Evolutionary conservation across 805 yeast species (phyloP).

Genomic region (Schwanniomyces sp.): DNA sequence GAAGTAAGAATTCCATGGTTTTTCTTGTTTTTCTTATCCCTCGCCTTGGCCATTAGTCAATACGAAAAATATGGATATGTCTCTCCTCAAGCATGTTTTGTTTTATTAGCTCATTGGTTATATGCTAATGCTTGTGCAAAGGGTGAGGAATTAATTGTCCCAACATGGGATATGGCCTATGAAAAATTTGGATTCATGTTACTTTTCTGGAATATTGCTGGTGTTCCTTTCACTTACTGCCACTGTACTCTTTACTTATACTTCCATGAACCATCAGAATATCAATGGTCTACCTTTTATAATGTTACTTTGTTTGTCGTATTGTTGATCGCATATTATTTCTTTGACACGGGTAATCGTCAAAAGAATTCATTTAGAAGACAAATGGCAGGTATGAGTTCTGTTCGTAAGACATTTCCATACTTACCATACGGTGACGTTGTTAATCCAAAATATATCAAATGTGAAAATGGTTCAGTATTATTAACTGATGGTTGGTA

Average conservation of each 20-base stretch:
- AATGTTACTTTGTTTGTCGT: slow-evolving; percentile 54
- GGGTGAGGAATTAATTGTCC: slow-evolving; percentile 96
- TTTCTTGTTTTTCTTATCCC: slow-evolving; percentile 73
- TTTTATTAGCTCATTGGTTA: slow-evolving; percentile 84
- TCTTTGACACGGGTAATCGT: slow-evolving; percentile 93
- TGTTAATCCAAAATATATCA: slow-evolving; percentile 80
- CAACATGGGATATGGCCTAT: slow-evolving; percentile 99
- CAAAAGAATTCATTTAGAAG: slow-evolving; percentile 94
- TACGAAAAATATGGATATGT: slow-evolving; percentile 78
- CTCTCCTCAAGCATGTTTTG: slow-evolving; percentile 69
- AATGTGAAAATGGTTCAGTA: slow-evolving; percentile 80
- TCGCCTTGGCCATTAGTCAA: slow-evolving; percentile 77
- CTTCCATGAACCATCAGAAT: slow-evolving; percentile 82
- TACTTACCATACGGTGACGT: slow-evolving; percentile 82
- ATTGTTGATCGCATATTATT: slow-evolving; percentile 73
- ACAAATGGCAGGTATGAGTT: slow-evolving; percentile 73
- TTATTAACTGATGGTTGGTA: slow-evolving; percentile 94
- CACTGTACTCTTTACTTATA: slow-evolving; percentile 85
- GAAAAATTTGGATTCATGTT: slow-evolving; percentile 99
- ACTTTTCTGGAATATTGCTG: slow-evolving; percentile 98
- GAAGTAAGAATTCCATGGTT: slow-evolving; percentile 98
- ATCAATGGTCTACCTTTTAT: slow-evolving; percentile 67
- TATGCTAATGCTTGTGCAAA: slow-evolving; percentile 97
- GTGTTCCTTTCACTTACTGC: slow-evolving; percentile 97
- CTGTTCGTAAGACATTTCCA: slow-evolving; percentile 87